Evolutionary conservation across 805 yeast species (phyloP).

Genomic region (Candida easanensis): DNA sequence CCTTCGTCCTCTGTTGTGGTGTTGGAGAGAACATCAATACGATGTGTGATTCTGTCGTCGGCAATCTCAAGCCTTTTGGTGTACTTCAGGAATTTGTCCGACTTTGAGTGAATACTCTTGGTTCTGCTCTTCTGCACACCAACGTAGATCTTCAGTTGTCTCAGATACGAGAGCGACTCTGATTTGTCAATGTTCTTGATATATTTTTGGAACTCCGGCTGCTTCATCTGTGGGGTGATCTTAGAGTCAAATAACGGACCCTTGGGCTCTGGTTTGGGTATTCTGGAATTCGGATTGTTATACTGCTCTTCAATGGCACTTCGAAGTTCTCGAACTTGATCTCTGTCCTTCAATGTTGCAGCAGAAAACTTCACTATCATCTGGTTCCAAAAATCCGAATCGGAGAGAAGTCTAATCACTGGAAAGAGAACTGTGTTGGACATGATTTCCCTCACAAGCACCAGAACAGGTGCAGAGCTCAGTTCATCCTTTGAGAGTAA

Average conservation of each 20-base stretch:
- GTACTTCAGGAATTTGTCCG: conserved; percentile 27
- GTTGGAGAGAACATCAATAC: conserved; percentile 26
- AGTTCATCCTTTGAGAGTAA: conserved; percentile 45
- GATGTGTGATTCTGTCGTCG: conserved; percentile 28
- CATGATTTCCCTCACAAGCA: conserved; percentile 61
- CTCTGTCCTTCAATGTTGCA: conserved; percentile 64
- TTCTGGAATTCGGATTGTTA: conserved; percentile 11
- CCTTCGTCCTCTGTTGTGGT: neutral
- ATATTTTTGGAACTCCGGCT: conserved; percentile 39
- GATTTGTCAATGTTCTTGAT: conserved; percentile 33
- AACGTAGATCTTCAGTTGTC: conserved; percentile 46
- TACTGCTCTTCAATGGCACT: conserved; percentile 69
- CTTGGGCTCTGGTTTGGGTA: conserved; percentile 6
- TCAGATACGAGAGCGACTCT: conserved; percentile 40
- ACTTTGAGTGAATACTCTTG: conserved; percentile 28
- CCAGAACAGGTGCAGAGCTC: conserved; percentile 43
- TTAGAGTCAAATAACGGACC: conserved; percentile 30
- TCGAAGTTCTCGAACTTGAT: conserved; percentile 69
- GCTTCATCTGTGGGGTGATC: conserved; percentile 39
- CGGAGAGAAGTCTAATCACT: conserved; percentile 48
- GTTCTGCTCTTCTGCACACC: conserved; percentile 46
- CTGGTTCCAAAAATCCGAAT: conserved; percentile 77
- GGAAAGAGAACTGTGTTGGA: conserved; percentile 57
- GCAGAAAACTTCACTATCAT: conserved; percentile 57
- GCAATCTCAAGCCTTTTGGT: conserved; percentile 32